Percentiles rank a stretch among this genome's conserved stretches.
Evolutionary conservation across 2,329 filamentous ascomycete species (phyloP).

Genomic region (Penicillium griseofulvum): DNA sequence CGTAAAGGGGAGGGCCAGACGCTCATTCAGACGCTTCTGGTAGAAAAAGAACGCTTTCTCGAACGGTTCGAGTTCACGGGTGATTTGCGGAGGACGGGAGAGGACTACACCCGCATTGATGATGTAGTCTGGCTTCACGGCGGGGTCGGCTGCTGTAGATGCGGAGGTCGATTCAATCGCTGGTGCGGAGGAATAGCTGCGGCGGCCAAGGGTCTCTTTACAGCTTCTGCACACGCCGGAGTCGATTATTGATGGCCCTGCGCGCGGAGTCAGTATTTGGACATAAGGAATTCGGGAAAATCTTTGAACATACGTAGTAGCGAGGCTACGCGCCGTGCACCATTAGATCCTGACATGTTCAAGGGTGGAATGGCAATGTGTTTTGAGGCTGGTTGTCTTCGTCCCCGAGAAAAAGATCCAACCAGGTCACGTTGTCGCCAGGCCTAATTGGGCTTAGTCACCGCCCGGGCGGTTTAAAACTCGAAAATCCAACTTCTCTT

Average conservation of each 20-base stretch:
- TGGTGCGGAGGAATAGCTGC: slow-evolving; percentile 40
- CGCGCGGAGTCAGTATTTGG: slow-evolving; percentile 14
- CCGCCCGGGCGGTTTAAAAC: slow-evolving; percentile 27
- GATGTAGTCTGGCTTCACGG: slow-evolving; percentile 41
- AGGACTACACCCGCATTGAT: slow-evolving; percentile 72
- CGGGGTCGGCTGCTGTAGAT: slow-evolving; percentile 30
- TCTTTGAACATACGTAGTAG: slow-evolving; percentile 36
- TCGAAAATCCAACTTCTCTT: slow-evolving; percentile 23
- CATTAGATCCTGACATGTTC: slow-evolving; percentile 43
- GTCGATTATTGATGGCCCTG: slow-evolving; percentile 40
- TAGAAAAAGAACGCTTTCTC: slow-evolving; percentile 95
- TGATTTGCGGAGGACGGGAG: slow-evolving; percentile 83
- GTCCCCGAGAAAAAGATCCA: slow-evolving; percentile 39
- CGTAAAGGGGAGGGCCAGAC: slow-evolving; percentile 80
- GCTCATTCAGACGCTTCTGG: slow-evolving; percentile 94
- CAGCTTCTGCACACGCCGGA: slow-evolving; percentile 45
- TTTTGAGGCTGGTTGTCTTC: slow-evolving; percentile 12
- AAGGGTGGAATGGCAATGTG: slow-evolving; percentile 13
- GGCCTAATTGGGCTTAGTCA: slow-evolving; percentile 23
- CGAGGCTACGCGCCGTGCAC: slow-evolving; percentile 40
- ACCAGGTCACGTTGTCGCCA: slow-evolving; percentile 36
- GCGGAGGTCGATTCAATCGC: slow-evolving; percentile 37
- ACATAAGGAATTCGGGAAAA: background rate
- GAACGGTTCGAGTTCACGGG: slow-evolving; percentile 77
- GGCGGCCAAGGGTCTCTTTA: slow-evolving; percentile 41